These are phyloP conservation scores for Platanus orientalis DNA, from an alignment of 164 flowering plant genomes.

Conservation along the genomic window DNA sequence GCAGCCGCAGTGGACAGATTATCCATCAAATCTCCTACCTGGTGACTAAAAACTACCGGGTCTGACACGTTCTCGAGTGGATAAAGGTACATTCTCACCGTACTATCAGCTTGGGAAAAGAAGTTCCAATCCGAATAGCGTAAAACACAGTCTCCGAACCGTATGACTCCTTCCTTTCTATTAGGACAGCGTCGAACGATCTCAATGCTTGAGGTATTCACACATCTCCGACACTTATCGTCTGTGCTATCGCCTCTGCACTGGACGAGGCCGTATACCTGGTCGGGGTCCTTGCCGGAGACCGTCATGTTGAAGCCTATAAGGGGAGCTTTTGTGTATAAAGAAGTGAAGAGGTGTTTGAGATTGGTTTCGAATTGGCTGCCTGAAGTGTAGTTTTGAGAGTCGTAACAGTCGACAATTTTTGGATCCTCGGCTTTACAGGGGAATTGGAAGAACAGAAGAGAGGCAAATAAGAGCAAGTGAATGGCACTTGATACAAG, in stretches of 20 bases:
- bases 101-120: not conserved
- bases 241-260: not conserved
- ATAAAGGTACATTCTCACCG: not conserved
- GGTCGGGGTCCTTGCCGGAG: not conserved
- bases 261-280: constrained; percentile 7
- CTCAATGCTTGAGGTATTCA: not conserved
- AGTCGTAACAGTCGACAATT: not conserved
- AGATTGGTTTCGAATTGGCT: constrained; percentile 11
- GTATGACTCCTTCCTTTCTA: not conserved
- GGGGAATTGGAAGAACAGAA: not conserved
- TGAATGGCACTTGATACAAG: not conserved
- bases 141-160: not conserved
- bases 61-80: not conserved
- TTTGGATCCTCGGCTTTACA: not conserved
- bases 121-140: not conserved
- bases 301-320: not conserved
- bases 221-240: not conserved
- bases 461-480: not conserved
- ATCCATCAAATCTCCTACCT: not conserved
- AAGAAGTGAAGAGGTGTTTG: not conserved
- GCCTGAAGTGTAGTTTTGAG: constrained; percentile 9
- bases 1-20: not conserved
- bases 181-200: not conserved
- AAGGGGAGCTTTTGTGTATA: not conserved
- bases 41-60: not conserved